Evolutionary conservation across 73 alveolate genomes (phyloP).

Genomic region (Tetrahymena thermophila): DNA sequence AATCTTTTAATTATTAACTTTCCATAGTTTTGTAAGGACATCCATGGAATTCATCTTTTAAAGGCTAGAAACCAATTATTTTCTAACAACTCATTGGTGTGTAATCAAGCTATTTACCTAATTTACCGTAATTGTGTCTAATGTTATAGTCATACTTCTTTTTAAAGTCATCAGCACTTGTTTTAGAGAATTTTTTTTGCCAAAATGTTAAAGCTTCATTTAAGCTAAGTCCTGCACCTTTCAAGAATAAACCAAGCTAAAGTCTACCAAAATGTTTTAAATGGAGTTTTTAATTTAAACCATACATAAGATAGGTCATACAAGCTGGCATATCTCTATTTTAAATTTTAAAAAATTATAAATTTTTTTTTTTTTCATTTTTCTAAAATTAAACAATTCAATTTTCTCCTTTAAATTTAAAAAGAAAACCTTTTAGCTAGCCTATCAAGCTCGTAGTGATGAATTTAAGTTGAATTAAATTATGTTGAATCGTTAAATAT

Average conservation of each 20-base stretch:
- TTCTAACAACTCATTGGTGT: conserved; percentile 86
- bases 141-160: conserved; percentile 81
- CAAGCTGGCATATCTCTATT: conserved; percentile 76
- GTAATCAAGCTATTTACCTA: conserved; percentile 82
- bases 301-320: conserved; percentile 75
- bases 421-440: not conserved
- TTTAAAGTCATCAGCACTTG: conserved; percentile 75
- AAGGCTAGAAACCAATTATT: conserved; percentile 69
- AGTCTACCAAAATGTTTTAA: conserved; percentile 89
- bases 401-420: not conserved
- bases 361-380: no score
- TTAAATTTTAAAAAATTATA: not conserved
- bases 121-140: conserved; percentile 84
- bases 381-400: not conserved
- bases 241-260: conserved; percentile 75
- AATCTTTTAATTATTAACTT: not conserved
- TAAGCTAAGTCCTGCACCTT: conserved; percentile 83
- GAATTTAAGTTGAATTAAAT: not conserved
- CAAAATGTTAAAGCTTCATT: conserved; percentile 78
- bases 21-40: conserved; percentile 71
- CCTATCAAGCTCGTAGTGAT: not conserved
- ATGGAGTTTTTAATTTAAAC: conserved; percentile 66
- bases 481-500: not conserved
- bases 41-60: conserved; percentile 86
- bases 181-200: conserved; percentile 74